phyloP scores from a whole-genome alignment of 163 green algal genomes.

The Scenedesmus sp. region DNA sequence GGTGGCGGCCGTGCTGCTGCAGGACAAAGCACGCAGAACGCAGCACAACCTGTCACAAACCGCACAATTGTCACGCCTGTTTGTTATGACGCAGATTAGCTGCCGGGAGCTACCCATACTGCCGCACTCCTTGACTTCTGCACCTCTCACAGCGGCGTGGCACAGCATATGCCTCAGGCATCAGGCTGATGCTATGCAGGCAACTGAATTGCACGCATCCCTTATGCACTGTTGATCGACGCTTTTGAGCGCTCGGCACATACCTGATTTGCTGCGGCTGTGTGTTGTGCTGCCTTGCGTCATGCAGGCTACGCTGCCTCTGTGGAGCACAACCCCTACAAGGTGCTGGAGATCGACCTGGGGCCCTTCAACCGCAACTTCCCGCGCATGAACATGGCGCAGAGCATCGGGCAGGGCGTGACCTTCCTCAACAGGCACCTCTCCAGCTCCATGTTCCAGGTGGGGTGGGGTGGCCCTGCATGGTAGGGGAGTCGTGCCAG shows the following conservation, averaged over 20 bases:
- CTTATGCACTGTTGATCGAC: too few species aligned
- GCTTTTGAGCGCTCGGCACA: neutral
- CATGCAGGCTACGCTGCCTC: neutral
- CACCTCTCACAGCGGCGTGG: too few species aligned
- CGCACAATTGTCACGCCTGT: neutral
- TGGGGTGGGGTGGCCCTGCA: too few species aligned
- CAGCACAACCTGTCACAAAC: too few species aligned
- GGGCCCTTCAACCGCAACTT: conserved; percentile 70
- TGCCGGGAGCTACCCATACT: too few species aligned
- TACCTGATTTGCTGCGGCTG: neutral
- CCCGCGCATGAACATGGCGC: conserved; percentile 64
- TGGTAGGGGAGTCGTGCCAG: too few species aligned
- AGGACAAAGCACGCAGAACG: neutral
- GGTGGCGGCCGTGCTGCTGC: neutral
- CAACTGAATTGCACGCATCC: neutral
- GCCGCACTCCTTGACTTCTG: too few species aligned
- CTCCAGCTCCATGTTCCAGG: conserved; percentile 39
- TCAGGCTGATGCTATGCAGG: neutral
- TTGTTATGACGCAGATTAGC: too few species aligned
- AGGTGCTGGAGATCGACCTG: conserved; percentile 79
- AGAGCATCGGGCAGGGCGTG: conserved; percentile 79
- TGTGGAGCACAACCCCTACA: conserved; percentile 58
- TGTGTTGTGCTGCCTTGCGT: neutral
- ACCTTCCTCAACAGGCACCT: conserved; percentile 81
- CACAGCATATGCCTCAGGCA: neutral